Percentiles rank a stretch among this genome's conserved stretches.
Conservation (phyloP, 768 basidiomycete genomes). For the Cystobasidiopsis lactophilus region DNA sequence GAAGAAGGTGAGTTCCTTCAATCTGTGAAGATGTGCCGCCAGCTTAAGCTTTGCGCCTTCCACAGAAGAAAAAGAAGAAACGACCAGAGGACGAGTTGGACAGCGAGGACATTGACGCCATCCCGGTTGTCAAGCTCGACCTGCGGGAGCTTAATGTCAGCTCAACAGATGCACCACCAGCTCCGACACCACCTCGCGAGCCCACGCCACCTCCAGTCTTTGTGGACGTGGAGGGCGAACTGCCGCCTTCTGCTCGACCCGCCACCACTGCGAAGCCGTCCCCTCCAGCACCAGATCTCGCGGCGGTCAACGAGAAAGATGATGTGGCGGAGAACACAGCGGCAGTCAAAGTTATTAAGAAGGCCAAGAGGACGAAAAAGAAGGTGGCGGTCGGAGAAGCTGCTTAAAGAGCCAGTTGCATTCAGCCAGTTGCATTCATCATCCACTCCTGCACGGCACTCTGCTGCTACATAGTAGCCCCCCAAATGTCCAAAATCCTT, state of each 20-base stretch:
- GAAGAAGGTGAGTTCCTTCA: conserved; percentile 14
- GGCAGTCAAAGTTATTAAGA: neutral
- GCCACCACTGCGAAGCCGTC: neutral
- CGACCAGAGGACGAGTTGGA: conserved; percentile 38
- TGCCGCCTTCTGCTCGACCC: neutral
- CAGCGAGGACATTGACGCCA: conserved; percentile 78
- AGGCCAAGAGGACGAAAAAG: conserved; percentile 1
- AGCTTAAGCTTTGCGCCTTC: conserved; percentile 31
- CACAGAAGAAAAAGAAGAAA: conserved; percentile 29
- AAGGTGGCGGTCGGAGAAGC: neutral
- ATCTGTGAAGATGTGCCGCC: conserved; percentile 10
- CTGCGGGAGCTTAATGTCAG: neutral
- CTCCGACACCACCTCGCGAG: neutral
- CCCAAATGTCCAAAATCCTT: too few species aligned
- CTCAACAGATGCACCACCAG: neutral
- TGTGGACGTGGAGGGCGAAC: neutral
- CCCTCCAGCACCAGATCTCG: neutral
- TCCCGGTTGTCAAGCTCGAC: conserved; percentile 71
- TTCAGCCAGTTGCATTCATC: neutral
- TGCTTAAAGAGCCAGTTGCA: neutral
- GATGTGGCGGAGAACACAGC: neutral
- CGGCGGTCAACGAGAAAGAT: neutral
- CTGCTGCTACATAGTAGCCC: too few species aligned
- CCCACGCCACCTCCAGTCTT: neutral
- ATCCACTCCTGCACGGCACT: too few species aligned